Base-by-base conservation (phyloP, 2,329 filamentous ascomycete genomes). In the Cytospora mali region DNA sequence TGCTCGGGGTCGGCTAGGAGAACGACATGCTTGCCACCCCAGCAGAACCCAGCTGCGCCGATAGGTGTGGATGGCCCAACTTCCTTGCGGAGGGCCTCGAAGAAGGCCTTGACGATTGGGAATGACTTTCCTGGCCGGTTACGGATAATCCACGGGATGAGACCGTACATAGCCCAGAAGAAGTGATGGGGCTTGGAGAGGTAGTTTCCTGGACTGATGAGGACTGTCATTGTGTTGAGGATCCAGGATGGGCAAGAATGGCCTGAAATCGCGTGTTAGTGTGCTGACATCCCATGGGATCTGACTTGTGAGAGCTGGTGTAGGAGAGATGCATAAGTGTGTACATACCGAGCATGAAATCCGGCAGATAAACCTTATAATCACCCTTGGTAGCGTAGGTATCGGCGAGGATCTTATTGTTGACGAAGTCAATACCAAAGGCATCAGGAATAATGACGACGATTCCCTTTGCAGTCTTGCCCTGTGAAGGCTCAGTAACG, bases 21-120 rank as follows among this genome's bases (percentile, higher is more conserved):
- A 10, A 84, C 70, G 2, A 78, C 73, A 66, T 86, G 80, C 65
- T 83, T 82, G 27, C 84, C 86, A 27, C 86, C 86, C 85, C 85
- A 88, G 75, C 84, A 88, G 74, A 86, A 88, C 0, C 86, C 87
- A 0, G 82, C 82, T 0, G 77, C 81, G 25, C 80, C 84, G 52
- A 88, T 72, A 18, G 73, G 71, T 7, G 75, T 68, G 48, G 68
- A 55, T 46, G 6, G 66, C 13, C 71, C 71, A 46, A 72, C 70
- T 29, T 73, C 71, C 46, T 72, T 68, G 46, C 73, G 78, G 4
- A 80, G 66, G 5, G 71, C 67, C 58, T 74, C 68, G 48, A 80
- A 74, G 68, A 76, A 80, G 42, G 65, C 67, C 46, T 68, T 69
- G 23, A 80, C 76, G 35, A 70, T 64, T 1, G 77, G 75, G 29